Evolutionary conservation across 805 yeast species (phyloP).

Genomic region (Clavispora vitiphila): DNA sequence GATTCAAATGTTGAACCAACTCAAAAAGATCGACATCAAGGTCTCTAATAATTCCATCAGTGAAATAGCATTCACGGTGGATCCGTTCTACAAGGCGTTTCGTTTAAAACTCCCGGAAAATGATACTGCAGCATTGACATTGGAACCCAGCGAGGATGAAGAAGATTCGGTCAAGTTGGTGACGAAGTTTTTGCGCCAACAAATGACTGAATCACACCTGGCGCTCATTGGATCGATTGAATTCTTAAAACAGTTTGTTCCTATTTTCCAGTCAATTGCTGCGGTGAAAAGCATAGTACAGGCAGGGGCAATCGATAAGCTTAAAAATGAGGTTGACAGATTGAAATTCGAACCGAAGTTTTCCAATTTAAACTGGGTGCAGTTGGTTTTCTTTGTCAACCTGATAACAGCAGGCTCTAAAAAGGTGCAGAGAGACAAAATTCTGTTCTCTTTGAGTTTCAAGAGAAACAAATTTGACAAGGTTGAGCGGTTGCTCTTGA

Average conservation of each 20-base stretch:
- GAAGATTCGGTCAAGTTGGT: constrained; percentile 14
- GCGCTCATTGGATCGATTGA: constrained; percentile 29
- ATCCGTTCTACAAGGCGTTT: constrained; percentile 16
- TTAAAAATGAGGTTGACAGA: constrained; percentile 28
- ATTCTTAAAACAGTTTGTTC: constrained; percentile 29
- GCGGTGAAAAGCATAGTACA: constrained; percentile 9
- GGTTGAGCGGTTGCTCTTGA: constrained; percentile 15
- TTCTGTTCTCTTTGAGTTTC: constrained; percentile 24
- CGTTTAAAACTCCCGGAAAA: constrained; percentile 12
- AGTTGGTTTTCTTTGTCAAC: constrained; percentile 28
- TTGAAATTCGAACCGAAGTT: constrained; percentile 30
- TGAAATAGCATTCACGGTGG: constrained; percentile 25
- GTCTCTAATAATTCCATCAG: constrained; percentile 24
- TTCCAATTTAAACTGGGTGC: constrained; percentile 26
- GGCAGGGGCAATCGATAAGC: constrained; percentile 1
- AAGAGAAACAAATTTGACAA: constrained; percentile 28
- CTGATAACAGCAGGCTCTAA: constrained; percentile 23
- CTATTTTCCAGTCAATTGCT: constrained; percentile 23
- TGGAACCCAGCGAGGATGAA: constrained; percentile 8
- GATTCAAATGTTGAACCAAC: constrained; percentile 30
- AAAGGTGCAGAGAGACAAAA: constrained; percentile 31
- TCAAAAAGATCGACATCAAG: constrained; percentile 22
- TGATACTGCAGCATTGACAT: constrained; percentile 1
- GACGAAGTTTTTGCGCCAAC: constrained; percentile 21
- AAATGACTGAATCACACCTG: constrained; percentile 6